Evolutionary conservation across 768 basidiomycete species (phyloP), one percentile per base, ranked within the genome.

Genomic region (Heimioporus sp.): DNA sequence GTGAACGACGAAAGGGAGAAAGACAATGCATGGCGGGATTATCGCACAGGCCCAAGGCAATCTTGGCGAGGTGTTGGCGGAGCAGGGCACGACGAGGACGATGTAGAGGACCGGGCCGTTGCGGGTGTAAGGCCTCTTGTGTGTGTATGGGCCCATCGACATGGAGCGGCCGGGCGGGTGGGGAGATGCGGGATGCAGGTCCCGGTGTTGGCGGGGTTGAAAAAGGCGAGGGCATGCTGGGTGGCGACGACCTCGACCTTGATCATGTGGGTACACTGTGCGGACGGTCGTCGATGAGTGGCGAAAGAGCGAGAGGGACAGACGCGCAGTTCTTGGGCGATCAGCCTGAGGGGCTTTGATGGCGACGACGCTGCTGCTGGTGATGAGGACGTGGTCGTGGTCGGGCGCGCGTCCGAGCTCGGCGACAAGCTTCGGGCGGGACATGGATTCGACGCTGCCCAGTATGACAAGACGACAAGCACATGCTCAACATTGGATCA

Each of bases 61-160:
- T 87, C 72, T 98, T 98, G 10, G 93, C 83, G 17, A 99, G 80
- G 93, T 95, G 68, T 97, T 98, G n/a, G 96, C 95, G 1, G 92
- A 94, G 64, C 94, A 98, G 0, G 97, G 97, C 0, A 92, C 92
- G 44, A 99, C 80, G 43, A 99, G 85, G 46, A 98, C 94, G 46
- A 98, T 98, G 69, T 99, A 97, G 24, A 98, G 77, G 49, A 98
- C 96, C 0, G 93, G 92, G 60, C 98, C 89, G 1, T 93, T 90
- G 43, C 95, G 81, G 54, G 79, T 80, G 63, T 82, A 90, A 61
- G 78, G 79, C 20, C 74, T 79, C 93, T n/a, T n/a, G n/a, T 95
- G 64, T 17, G 16, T 20, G 16, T 3, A 7, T 24, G 24, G 5
- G 24, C 24, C 24, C 24, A 28, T 28, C 24, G 24, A 7, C 24